phyloP scores from a whole-genome alignment of 441 rosid genomes.

The Pelargonium myrrhifolium region DNA sequence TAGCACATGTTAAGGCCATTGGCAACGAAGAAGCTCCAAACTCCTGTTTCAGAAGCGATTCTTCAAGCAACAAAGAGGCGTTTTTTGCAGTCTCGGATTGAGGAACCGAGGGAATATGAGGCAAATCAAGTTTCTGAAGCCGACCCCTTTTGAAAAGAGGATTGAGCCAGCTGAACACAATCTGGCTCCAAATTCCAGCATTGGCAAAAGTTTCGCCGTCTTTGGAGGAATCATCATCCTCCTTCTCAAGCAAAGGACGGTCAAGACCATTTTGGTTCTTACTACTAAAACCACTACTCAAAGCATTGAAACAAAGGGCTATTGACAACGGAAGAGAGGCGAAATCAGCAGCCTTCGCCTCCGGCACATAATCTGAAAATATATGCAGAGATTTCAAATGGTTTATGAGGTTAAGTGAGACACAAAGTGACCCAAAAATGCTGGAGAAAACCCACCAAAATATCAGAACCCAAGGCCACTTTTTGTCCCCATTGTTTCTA shows the following conservation, averaged over 20 bases:
- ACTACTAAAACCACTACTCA: conserved; percentile 12
- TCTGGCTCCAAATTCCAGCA: conserved; percentile 49
- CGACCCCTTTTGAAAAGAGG: conserved; percentile 41
- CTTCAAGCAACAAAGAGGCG: conserved; percentile 44
- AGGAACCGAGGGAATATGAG: conserved; percentile 43
- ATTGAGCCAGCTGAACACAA: conserved; percentile 57
- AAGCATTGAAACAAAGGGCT: conserved; percentile 31
- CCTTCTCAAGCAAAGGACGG: conserved; percentile 30
- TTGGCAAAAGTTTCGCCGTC: conserved; percentile 18
- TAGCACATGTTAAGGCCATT: conserved; percentile 31
- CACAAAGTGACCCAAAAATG: conserved; percentile 25
- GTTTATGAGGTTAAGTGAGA: conserved; percentile 22
- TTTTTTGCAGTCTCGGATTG: conserved; percentile 43
- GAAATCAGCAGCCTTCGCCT: conserved; percentile 31
- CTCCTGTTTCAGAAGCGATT: conserved; percentile 35
- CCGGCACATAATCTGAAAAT: conserved; percentile 22
- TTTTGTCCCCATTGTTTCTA: conserved; percentile 19
- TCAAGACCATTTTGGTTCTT: conserved; percentile 19
- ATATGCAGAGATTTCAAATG: conserved; percentile 20
- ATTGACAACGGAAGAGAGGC: conserved; percentile 36
- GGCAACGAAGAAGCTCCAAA: conserved; percentile 29
- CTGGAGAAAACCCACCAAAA: conserved; percentile 49
- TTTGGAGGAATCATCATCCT: conserved; percentile 10
- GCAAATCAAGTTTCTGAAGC: conserved; percentile 34
- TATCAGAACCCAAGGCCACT: conserved; percentile 42